A percentile compares a stretch with the other conserved stretches of the same genome.
Evolutionary conservation across 768 basidiomycete species (phyloP).

Genomic region (Pleurotus tuoliensis): DNA sequence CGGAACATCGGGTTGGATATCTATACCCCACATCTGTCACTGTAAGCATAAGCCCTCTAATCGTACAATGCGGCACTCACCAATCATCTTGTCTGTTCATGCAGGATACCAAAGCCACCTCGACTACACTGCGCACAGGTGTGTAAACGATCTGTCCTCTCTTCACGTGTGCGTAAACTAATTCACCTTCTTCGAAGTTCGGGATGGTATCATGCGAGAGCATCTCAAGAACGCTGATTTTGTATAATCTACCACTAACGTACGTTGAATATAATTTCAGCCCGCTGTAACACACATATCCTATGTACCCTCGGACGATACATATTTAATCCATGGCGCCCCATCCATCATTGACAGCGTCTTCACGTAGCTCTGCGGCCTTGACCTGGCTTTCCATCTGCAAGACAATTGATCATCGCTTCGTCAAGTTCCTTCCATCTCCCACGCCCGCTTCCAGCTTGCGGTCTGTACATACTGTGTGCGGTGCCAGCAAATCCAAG

Average conservation of each 20-base stretch:
- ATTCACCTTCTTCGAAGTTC: slow-evolving; percentile 28
- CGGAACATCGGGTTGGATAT: slow-evolving; percentile 48
- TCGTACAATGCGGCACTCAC: not conserved
- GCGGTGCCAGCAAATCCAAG: too few species aligned
- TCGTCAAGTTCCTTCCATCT: too few species aligned
- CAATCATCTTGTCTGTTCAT: too few species aligned
- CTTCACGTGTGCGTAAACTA: not conserved
- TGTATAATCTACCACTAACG: slow-evolving; percentile 19
- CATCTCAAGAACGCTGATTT: slow-evolving; percentile 46
- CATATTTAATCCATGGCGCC: too few species aligned
- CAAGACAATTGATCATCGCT: too few species aligned
- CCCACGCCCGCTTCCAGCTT: too few species aligned
- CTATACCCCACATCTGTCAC: slow-evolving; percentile 58
- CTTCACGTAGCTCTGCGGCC: too few species aligned
- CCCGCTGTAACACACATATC: not conserved
- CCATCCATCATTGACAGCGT: too few species aligned
- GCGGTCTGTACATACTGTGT: too few species aligned
- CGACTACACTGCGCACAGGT: slow-evolving; percentile 50
- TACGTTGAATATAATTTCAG: too few species aligned
- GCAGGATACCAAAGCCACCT: slow-evolving; percentile 55
- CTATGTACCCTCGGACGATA: not conserved
- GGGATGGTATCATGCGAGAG: slow-evolving; percentile 51
- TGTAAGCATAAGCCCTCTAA: slow-evolving; percentile 30
- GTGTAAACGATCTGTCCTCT: slow-evolving; percentile 12
- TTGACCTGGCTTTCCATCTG: too few species aligned